phyloP scores from a whole-genome alignment of 2,329 filamentous ascomycete species.

The Calonectria honghensis region DNA sequence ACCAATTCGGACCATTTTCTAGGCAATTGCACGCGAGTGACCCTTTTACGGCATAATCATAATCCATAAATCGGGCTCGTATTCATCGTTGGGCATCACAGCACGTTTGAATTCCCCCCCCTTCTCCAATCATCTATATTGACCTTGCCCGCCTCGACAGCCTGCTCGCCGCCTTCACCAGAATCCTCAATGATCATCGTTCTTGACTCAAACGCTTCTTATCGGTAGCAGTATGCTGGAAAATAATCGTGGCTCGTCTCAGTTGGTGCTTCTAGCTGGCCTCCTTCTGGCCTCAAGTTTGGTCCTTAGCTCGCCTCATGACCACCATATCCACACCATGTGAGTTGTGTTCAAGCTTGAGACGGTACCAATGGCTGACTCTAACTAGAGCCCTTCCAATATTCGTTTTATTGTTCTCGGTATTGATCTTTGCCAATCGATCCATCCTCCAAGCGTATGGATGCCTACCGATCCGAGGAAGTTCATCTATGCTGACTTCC shows the following conservation, averaged over 20 bases:
- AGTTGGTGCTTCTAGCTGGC: constrained; percentile 39
- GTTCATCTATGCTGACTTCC: constrained; percentile 42
- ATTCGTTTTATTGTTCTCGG: constrained; percentile 41
- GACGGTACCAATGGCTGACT: constrained; percentile 37
- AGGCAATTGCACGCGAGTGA: neutral
- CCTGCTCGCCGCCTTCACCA: neutral
- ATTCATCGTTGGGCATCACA: constrained; percentile 9
- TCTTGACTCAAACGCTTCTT: neutral
- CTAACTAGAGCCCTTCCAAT: constrained; percentile 40
- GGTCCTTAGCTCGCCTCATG: constrained; percentile 41
- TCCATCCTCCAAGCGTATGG: constrained; percentile 48
- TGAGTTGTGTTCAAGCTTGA: constrained; percentile 34
- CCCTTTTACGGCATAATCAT: neutral
- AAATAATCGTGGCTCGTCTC: constrained; percentile 19
- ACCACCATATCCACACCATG: constrained; percentile 41
- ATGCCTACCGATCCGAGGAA: constrained; percentile 25
- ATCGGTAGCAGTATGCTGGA: constrained; percentile 19
- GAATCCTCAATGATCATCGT: constrained; percentile 14
- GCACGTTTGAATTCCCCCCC: neutral
- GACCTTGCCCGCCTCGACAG: constrained; percentile 1
- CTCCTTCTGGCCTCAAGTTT: constrained; percentile 45
- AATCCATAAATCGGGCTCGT: neutral
- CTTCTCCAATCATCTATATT: constrained; percentile 16
- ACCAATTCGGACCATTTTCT: constrained; percentile 11
- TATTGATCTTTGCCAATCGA: constrained; percentile 41